Conservation (phyloP, 2,329 filamentous ascomycete genomes). For the Lithohypha guttulata region DNA sequence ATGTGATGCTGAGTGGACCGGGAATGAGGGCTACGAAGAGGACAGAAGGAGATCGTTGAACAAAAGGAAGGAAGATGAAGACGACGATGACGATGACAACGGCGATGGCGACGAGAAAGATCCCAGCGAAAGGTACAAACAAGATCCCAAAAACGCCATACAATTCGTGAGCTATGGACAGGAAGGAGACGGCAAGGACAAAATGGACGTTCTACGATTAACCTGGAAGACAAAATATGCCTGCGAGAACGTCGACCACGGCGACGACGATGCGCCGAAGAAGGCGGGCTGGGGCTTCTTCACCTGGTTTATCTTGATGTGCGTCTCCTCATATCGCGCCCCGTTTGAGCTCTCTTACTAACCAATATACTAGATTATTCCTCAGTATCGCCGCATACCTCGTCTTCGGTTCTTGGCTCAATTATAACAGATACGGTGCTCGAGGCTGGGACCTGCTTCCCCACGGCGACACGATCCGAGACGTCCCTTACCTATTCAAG, state of each 20-base stretch:
- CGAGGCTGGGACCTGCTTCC: slow-evolving; percentile 91
- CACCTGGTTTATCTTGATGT: slow-evolving; percentile 94
- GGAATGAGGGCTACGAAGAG: slow-evolving; percentile 47
- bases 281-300: slow-evolving; percentile 78
- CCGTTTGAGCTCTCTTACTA: slow-evolving; percentile 17
- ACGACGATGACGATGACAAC: slow-evolving; percentile 24
- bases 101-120: slow-evolving; percentile 23
- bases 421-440: slow-evolving; percentile 94
- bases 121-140: slow-evolving; percentile 4
- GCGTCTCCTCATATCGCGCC: slow-evolving; percentile 32
- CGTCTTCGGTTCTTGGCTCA: slow-evolving; percentile 97
- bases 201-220: slow-evolving; percentile 56
- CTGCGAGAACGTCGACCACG: slow-evolving; percentile 52
- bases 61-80: slow-evolving; percentile 22
- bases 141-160: slow-evolving; percentile 45
- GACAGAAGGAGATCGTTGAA: slow-evolving; percentile 15
- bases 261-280: slow-evolving; percentile 31
- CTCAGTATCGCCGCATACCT: slow-evolving; percentile 77
- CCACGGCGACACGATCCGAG: slow-evolving; percentile 82
- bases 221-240: slow-evolving; percentile 83
- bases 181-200: slow-evolving; percentile 35
- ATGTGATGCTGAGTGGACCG: slow-evolving; percentile 62
- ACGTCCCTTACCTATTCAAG: slow-evolving; percentile 82
- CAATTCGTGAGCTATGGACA: slow-evolving; percentile 63
- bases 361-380: slow-evolving; percentile 57